phyloP scores from a whole-genome alignment of 495 filamentous ascomycete species.

The Penicilliopsis zonata region DNA sequence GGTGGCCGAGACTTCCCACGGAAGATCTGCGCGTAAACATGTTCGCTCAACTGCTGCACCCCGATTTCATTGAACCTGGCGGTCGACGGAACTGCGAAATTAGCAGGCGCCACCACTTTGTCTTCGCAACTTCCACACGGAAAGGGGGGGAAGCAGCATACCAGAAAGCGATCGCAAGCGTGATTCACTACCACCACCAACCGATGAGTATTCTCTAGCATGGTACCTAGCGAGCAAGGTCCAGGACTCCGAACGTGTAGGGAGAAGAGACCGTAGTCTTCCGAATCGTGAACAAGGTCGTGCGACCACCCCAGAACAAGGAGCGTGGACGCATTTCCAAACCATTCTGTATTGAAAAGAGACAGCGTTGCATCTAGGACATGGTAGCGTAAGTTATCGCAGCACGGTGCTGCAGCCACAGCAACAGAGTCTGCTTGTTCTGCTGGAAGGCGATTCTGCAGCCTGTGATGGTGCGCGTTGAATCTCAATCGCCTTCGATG shows the following conservation, averaged over 20 bases:
- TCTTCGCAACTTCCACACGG: too few relatives aligned
- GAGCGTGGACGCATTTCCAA: constrained; percentile 19
- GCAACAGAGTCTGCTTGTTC: too few relatives aligned
- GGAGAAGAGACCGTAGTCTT: constrained; percentile 13
- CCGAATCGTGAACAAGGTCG: constrained; percentile 17
- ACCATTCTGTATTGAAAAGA: constrained; percentile 11
- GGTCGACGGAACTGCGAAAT: constrained; percentile 38
- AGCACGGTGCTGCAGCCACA: too few relatives aligned
- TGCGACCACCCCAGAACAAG: constrained; percentile 23
- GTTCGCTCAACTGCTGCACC: constrained; percentile 79
- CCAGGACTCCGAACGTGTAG: constrained; percentile 10
- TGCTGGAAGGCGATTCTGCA: too few relatives aligned
- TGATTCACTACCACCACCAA: constrained; percentile 9
- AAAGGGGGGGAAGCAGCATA: constrained; percentile 7
- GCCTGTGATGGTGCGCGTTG: too few relatives aligned
- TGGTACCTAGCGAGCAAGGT: constrained; percentile 9
- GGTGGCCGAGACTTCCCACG: constrained; percentile 41
- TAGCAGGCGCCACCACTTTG: constrained; percentile 12
- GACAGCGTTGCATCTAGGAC: constrained; percentile 9
- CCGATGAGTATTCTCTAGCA: constrained; percentile 14
- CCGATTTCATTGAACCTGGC: constrained; percentile 83
- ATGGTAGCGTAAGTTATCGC: constrained; percentile 9
- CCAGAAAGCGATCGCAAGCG: constrained; percentile 22
- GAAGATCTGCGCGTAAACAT: constrained; percentile 79
- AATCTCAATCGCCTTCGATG: too few relatives aligned